A percentile compares a stretch with the other conserved stretches of the same genome.
Conservation (phyloP, 2,329 filamentous ascomycete species). For the Fusarium albosuccineum region DNA sequence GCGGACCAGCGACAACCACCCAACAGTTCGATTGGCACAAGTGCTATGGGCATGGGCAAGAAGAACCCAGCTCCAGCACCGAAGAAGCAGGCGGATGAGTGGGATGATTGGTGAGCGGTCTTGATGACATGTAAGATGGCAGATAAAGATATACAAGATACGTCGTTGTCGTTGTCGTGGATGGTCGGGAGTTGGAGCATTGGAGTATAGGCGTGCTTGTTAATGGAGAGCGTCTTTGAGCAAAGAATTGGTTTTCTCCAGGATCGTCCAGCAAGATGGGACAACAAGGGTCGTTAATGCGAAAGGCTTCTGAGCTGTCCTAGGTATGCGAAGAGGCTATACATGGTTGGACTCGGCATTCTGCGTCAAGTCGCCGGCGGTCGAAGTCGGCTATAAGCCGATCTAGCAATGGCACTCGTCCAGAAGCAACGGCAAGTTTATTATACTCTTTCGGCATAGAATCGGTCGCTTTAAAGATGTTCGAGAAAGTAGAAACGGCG, state of each 20-base stretch:
- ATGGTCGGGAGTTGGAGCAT: conserved; percentile 44
- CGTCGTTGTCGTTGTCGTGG: conserved; percentile 11
- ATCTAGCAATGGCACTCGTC: not conserved
- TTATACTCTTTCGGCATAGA: not conserved
- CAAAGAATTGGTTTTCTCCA: conserved; percentile 18
- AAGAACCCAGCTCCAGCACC: conserved; percentile 51
- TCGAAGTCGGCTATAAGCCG: conserved; percentile 14
- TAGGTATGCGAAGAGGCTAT: conserved; percentile 22
- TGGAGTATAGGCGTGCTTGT: conserved; percentile 48
- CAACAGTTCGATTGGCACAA: conserved; percentile 68
- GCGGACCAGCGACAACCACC: conserved; percentile 67
- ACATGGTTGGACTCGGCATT: conserved; percentile 37
- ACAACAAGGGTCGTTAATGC: conserved; percentile 16
- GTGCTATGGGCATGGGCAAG: conserved; percentile 69
- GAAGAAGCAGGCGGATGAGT: conserved; percentile 68
- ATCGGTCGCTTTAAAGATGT: not conserved
- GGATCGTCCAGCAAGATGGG: conserved; percentile 21
- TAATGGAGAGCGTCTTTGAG: conserved; percentile 33
- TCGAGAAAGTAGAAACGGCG: not conserved
- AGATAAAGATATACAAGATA: not conserved
- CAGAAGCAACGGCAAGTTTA: not conserved
- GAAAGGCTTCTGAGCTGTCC: not conserved
- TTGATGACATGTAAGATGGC: conserved; percentile 12
- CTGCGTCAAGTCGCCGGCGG: conserved; percentile 25
- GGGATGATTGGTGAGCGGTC: conserved; percentile 70